A percentile compares a stretch with the other conserved stretches of the same genome.
These are phyloP conservation scores for Tolypocladium amazonense DNA, from an alignment of 2,329 filamentous ascomycete genomes.

Conservation along the genomic window DNA sequence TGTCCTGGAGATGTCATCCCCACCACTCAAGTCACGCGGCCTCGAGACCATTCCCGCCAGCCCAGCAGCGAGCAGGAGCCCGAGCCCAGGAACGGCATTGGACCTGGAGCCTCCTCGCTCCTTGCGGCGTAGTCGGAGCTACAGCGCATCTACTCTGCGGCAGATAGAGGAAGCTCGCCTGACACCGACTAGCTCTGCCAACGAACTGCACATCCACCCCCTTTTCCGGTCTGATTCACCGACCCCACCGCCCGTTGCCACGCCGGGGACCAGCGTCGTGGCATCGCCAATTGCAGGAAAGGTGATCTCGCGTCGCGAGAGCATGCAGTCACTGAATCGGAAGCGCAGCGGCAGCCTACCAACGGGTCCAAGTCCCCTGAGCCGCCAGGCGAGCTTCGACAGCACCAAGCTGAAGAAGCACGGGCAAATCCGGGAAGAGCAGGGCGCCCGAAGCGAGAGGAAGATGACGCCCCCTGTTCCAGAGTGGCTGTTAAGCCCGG, in stretches of 20 bases:
- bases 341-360: slow-evolving; percentile 47
- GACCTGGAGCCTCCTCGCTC: slow-evolving; percentile 42
- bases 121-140: slow-evolving; percentile 38
- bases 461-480: slow-evolving; percentile 51
- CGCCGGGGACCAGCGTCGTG: slow-evolving; percentile 59
- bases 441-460: slow-evolving; percentile 27
- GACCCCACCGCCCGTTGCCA: slow-evolving; percentile 52
- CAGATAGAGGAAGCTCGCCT: slow-evolving; percentile 15
- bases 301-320: slow-evolving; percentile 44
- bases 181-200: slow-evolving; percentile 17
- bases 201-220: slow-evolving; percentile 65
- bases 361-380: slow-evolving; percentile 34
- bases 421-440: neutral
- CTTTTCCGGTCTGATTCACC: slow-evolving; percentile 66
- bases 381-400: slow-evolving; percentile 38
- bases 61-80: slow-evolving; percentile 52
- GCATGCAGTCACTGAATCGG: slow-evolving; percentile 38
- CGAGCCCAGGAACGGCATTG: slow-evolving; percentile 50
- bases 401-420: neutral
- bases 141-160: slow-evolving; percentile 29
- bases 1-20: slow-evolving; percentile 38
- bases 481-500: slow-evolving; percentile 47
- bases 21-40: slow-evolving; percentile 34
- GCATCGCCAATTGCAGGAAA: slow-evolving; percentile 60
- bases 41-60: slow-evolving; percentile 64